These are phyloP conservation scores for Allodekkera sacchari DNA, from an alignment of 805 yeast species.

Conservation along the genomic window DNA sequence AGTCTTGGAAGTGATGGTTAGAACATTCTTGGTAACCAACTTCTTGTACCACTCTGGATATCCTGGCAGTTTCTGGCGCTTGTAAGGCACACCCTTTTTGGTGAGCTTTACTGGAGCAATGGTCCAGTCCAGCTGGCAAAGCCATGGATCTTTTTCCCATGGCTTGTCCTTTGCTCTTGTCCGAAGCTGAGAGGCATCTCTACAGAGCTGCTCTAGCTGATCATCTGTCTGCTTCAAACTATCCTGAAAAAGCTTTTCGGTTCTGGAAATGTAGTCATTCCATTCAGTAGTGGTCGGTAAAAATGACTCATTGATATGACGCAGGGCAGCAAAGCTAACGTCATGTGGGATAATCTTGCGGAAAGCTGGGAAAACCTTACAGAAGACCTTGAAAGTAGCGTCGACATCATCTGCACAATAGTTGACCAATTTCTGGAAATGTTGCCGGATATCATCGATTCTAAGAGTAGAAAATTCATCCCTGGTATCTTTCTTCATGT, in stretches of 20 bases:
- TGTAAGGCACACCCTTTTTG: constrained; percentile 60
- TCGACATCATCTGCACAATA: constrained; percentile 86
- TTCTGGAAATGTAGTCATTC: constrained; percentile 58
- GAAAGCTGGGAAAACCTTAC: constrained; percentile 63
- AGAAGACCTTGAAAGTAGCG: constrained; percentile 64
- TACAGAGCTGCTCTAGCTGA: constrained; percentile 52
- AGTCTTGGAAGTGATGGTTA: constrained; percentile 62
- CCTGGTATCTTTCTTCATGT: constrained; percentile 58
- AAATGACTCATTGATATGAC: constrained; percentile 63
- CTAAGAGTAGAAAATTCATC: constrained; percentile 53
- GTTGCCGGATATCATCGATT: constrained; percentile 42
- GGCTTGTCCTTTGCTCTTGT: constrained; percentile 25
- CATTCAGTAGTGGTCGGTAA: constrained; percentile 72
- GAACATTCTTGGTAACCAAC: constrained; percentile 28
- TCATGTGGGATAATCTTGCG: constrained; percentile 78
- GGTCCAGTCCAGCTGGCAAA: constrained; percentile 84
- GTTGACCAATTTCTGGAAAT: constrained; percentile 52
- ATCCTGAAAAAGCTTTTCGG: constrained; percentile 61
- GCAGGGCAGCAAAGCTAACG: constrained; percentile 81
- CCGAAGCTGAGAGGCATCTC: constrained; percentile 42
- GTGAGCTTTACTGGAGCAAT: constrained; percentile 50
- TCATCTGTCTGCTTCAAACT: constrained; percentile 48
- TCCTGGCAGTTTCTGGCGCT: constrained; percentile 78
- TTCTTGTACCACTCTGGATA: constrained; percentile 91
- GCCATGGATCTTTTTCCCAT: constrained; percentile 72